Evolutionary conservation across 345 rosid genomes (phyloP).

Genomic region (Angophora floribunda): DNA sequence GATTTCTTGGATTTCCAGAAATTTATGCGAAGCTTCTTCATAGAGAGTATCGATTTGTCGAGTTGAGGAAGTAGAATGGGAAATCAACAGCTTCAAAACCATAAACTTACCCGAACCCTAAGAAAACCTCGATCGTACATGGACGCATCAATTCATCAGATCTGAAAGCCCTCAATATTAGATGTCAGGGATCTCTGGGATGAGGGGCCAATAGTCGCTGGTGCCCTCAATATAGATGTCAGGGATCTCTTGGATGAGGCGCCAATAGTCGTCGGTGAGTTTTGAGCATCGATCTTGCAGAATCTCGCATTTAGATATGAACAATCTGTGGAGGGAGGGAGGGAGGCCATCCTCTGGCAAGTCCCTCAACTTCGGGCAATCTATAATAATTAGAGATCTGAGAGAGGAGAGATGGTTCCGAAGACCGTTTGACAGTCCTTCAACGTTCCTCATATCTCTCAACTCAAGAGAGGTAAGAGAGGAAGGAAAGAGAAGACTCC

Average conservation of each 20-base stretch:
- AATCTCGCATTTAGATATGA: accelerated
- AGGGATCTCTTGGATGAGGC: not conserved
- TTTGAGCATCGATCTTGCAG: not conserved
- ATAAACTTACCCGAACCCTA: not conserved
- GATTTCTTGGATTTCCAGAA: not conserved
- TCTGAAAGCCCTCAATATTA: not conserved
- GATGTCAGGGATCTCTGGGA: accelerated
- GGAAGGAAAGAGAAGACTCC: not conserved
- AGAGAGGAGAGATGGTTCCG: not conserved
- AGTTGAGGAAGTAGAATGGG: not conserved
- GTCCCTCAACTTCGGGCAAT: not conserved
- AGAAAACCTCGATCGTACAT: no score
- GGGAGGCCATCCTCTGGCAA: not conserved
- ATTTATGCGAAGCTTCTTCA: no score
- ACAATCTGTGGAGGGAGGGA: not conserved
- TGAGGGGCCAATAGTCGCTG: no score
- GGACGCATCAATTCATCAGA: not conserved
- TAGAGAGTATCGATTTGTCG: not conserved
- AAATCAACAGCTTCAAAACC: no score
- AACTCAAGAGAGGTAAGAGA: accelerated
- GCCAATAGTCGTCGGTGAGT: not conserved
- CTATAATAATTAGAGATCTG: accelerated
- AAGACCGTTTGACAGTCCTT: not conserved
- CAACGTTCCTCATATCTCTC: not conserved
- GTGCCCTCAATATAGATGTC: accelerated